Base-by-base conservation (phyloP, 176 grass and related monocot genomes). In the Neostapfia colusana region DNA sequence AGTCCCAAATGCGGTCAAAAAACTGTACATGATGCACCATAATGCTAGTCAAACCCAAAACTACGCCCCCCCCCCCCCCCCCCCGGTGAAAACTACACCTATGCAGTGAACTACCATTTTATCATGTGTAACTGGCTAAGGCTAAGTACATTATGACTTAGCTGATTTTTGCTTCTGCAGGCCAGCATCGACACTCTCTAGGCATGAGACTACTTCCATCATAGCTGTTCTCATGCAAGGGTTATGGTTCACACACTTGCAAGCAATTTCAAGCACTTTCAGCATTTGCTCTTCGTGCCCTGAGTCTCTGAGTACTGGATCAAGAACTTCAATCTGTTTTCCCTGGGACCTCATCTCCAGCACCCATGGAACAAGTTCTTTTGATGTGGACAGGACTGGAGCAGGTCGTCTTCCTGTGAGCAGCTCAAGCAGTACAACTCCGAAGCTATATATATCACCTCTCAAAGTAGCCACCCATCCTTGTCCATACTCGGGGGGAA, bases 371-470 rank as follows among this genome's bases (percentile, higher is more conserved):
- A 90, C 82, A 63, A 93, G 82, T 79, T 93, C 81, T 48, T 85
- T 53, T 0, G 73, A 79, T 2, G 36, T 59, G 35, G 80, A 76
- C 10, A 86, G 50, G 7, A 70, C 28, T 1, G 72, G 27, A 45
- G 90, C 37, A 43, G 90, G 82, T 0, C 87, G 83, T 16, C 54
- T 92, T 0, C 93, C 83, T 4, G 93, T 92, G 27, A 96, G 66
- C 4, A 96, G 58, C 55, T 96, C 93, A 17, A 96, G 86, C 9
- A 96, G 77, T 36, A 96, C 93, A 44, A 96, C 79, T 24, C 93
- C 93, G 2, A 96, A 96, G 78, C 93, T 96, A 44, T 96, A 96
- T 1, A 96, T 66, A 65, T 96, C 89, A 20, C 92, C 92, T 80
- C 81, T 89, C 16, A 88, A 39, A 0, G 90, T 97, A 12, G 93